Evolutionary conservation across 1,139 yeast genomes (phyloP), one percentile per base, ranked within the genome.

Genomic region (Taphrina confusa): DNA sequence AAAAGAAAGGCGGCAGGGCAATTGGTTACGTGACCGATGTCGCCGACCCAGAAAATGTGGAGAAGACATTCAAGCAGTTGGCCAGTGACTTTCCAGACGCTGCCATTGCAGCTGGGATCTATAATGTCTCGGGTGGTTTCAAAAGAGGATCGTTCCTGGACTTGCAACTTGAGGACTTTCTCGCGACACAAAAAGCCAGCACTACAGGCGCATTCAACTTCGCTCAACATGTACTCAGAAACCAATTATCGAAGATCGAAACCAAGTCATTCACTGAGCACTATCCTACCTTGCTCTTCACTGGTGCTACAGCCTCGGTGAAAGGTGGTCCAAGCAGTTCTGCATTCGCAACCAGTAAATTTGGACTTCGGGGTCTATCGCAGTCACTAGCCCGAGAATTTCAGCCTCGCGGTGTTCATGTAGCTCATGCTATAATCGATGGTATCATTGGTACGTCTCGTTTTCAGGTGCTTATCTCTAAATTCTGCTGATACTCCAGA

Each of bases 261-360:
- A 37, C 28, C 18, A 12, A 42, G 27, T 14, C 34, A 2, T 39
- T 51, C 23, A n/a, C 34, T 14, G 47, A 37, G 20, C 27, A 40
- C 22, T 50, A 34, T 22, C 65, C 65, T 3, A 51, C 65, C 5
- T 49, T 63, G 30, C 25, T 63, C 33, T 63, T 52, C 49, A 63
- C 65, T 3, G 65, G 65, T 9, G 65, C 65, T 11, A 63, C 65
- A 2, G 65, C 65, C 8, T 60, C 63, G 4, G 47, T 34, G 36
- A 63, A 62, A 37, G 61, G 64, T 9, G 63, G 62, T 22, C 63
- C 65, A 8, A 50, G 50, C 34, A 61, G 60, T 57, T 30, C 61
- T 22, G 57, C 56, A 14, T 63, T 63, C 36, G 47, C 65, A 6
- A 18, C 60, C 9, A 65, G 61, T 4, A 63, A 63, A 31, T 62